Conservation (phyloP, 192 early-diverging fungal species). For the Umbelopsis isabellina region DNA sequence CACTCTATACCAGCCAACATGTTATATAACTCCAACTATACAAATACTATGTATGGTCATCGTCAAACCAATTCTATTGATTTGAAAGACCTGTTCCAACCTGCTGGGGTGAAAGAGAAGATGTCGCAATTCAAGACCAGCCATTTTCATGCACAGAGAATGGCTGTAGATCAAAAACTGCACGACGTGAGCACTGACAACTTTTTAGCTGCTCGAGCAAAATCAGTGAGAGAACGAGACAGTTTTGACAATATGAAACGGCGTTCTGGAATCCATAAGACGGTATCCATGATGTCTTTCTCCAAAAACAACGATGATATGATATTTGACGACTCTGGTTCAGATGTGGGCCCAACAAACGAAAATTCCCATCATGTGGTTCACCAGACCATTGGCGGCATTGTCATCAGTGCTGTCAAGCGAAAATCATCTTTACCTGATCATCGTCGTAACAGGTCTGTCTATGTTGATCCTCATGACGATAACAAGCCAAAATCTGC, state of each 20-base stretch:
- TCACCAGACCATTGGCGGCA: background rate
- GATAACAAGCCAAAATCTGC: background rate
- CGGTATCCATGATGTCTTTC: constrained; percentile 8
- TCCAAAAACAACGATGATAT: constrained; percentile 7
- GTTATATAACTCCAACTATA: background rate
- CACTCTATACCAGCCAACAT: background rate
- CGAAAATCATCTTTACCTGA: constrained; percentile 3
- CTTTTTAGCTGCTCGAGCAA: constrained; percentile 34
- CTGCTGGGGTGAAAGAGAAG: constrained; percentile 25
- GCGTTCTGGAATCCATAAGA: constrained; percentile 13
- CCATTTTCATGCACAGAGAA: constrained; percentile 31
- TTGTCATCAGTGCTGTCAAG: constrained; percentile 13
- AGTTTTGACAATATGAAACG: constrained; percentile 6
- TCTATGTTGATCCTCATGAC: background rate
- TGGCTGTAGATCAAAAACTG: constrained; percentile 35
- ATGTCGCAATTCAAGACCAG: constrained; percentile 36
- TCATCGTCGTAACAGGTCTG: constrained; percentile 1
- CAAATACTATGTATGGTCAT: background rate
- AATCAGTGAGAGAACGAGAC: constrained; percentile 26
- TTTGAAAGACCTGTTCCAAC: constrained; percentile 8
- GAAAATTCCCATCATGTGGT: background rate
- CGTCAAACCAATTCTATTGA: constrained; percentile 13
- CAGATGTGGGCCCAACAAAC: background rate
- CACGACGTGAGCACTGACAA: constrained; percentile 40
- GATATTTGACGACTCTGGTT: background rate